phyloP scores from a whole-genome alignment of 179 eudicot genomes.

The Drosera spatulata region DNA sequence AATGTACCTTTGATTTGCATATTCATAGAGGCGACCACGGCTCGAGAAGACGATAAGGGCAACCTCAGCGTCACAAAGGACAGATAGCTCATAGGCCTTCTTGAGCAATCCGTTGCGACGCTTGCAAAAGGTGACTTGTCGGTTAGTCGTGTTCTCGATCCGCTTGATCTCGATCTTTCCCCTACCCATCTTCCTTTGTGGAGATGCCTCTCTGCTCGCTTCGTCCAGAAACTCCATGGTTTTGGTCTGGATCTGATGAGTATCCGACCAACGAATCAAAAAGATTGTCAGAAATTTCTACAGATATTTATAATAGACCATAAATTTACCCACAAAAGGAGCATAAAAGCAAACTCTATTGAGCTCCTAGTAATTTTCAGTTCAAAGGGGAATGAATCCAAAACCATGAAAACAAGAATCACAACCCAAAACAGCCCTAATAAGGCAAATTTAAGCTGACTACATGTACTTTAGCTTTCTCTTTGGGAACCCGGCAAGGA shows the following conservation, averaged over 20 bases:
- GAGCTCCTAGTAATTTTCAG: background rate
- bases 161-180: conserved; percentile 96
- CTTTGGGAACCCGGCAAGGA: background rate
- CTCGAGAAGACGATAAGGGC: conserved; percentile 59
- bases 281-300: no score
- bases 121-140: conserved; percentile 94
- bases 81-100: no score
- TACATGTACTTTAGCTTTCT: no score
- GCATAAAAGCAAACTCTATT: background rate
- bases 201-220: conserved; percentile 40
- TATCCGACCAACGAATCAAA: no score
- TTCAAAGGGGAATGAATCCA: background rate
- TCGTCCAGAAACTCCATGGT: conserved; percentile 38
- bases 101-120: conserved; percentile 76
- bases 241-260: conserved; percentile 14
- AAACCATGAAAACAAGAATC: background rate
- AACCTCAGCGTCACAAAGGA: no score
- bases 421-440: no score
- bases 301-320: no score
- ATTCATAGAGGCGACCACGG: conserved; percentile 93
- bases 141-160: conserved; percentile 92
- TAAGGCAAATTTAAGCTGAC: no score
- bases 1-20: conserved; percentile 80
- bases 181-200: conserved; percentile 64
- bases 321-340: no score